Conservation (phyloP, 2,329 filamentous ascomycete genomes). For the Fusarium sublunatum region DNA sequence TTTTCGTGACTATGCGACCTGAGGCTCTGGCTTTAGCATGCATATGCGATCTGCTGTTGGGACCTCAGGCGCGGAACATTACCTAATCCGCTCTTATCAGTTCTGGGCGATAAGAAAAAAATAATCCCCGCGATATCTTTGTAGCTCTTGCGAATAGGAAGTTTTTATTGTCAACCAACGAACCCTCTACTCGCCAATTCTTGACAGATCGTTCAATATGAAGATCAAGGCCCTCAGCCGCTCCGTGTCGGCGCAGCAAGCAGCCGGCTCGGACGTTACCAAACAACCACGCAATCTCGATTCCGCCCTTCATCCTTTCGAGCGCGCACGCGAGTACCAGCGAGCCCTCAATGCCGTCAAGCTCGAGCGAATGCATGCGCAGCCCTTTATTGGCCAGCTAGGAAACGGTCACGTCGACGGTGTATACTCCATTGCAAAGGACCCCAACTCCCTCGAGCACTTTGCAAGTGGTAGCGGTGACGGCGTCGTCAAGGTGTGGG, state of each 20-base stretch:
- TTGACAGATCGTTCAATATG: slow-evolving; percentile 49
- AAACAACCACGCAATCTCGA: slow-evolving; percentile 80
- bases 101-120: slow-evolving; percentile 48
- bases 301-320: slow-evolving; percentile 88
- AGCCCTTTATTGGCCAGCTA: slow-evolving; percentile 82
- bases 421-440: slow-evolving; percentile 80
- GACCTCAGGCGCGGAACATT: slow-evolving; percentile 44
- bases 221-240: slow-evolving; percentile 76
- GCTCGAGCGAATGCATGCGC: slow-evolving; percentile 87
- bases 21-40: slow-evolving; percentile 31
- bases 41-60: slow-evolving; percentile 40
- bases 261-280: slow-evolving; percentile 72
- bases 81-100: slow-evolving; percentile 50
- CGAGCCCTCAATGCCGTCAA: slow-evolving; percentile 81
- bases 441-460: slow-evolving; percentile 77
- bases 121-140: slow-evolving; percentile 44
- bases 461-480: slow-evolving; percentile 90
- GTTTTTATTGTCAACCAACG: neutral
- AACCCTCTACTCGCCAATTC: neutral
- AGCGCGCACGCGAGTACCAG: slow-evolving; percentile 80
- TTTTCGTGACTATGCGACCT: slow-evolving; percentile 41
- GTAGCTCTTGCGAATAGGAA: slow-evolving; percentile 27
- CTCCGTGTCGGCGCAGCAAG: slow-evolving; percentile 71
- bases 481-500: slow-evolving; percentile 94
- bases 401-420: slow-evolving; percentile 94